These are phyloP conservation scores for Candida maris DNA, from an alignment of 805 yeast species.

Conservation along the genomic window DNA sequence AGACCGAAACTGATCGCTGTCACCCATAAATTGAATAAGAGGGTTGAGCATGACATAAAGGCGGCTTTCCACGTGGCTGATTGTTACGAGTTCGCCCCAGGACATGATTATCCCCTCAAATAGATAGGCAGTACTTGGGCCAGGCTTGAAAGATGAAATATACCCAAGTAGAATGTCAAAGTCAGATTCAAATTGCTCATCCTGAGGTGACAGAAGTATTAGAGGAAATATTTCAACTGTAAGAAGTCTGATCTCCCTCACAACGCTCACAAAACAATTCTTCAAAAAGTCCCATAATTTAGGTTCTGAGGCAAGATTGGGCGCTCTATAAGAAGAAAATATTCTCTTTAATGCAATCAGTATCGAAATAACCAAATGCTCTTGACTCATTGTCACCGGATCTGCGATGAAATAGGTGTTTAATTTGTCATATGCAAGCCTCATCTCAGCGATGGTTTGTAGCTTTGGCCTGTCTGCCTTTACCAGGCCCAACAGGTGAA, in stretches of 20 bases:
- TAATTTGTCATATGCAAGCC: constrained; percentile 27
- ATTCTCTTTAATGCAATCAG: constrained; percentile 45
- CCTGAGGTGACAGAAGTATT: constrained; percentile 40
- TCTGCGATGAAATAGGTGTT: constrained; percentile 23
- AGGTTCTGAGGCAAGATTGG: constrained; percentile 29
- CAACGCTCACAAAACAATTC: constrained; percentile 36
- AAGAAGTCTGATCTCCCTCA: constrained; percentile 54
- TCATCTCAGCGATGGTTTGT: constrained; percentile 13
- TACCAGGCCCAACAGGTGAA: constrained; percentile 17
- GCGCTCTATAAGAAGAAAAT: constrained; percentile 52
- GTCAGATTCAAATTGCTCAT: constrained; percentile 38
- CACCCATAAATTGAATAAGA: constrained; percentile 63
- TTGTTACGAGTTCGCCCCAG: constrained; percentile 62
- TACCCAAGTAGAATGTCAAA: constrained; percentile 43
- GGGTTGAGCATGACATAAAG: constrained; percentile 63
- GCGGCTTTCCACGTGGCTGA: constrained; percentile 58
- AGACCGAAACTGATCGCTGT: constrained; percentile 58
- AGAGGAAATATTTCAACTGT: constrained; percentile 53
- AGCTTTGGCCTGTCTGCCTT: constrained; percentile 31
- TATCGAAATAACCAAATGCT: constrained; percentile 38
- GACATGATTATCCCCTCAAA: constrained; percentile 59
- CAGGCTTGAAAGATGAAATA: constrained; percentile 41
- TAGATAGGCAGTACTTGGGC: constrained; percentile 33
- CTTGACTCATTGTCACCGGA: constrained; percentile 14
- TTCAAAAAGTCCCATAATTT: constrained; percentile 40